Conservation (phyloP, 805 yeast species). For the Ogataea ramenticola region DNA sequence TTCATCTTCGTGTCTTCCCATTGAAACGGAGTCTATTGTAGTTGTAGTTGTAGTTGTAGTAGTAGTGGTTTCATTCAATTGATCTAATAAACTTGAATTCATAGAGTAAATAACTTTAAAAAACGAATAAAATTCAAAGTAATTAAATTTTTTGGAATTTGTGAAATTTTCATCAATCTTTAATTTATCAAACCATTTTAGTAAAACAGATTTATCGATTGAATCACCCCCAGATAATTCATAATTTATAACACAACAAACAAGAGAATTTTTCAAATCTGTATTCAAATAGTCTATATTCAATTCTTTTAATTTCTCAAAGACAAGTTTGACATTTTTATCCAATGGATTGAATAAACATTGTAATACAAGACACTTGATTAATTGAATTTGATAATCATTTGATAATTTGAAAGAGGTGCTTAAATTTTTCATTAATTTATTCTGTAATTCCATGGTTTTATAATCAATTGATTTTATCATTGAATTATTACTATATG, state of each 20-base stretch:
- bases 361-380: constrained; percentile 10
- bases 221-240: too few relatives aligned
- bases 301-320: constrained; percentile 5
- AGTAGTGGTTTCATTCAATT: constrained; percentile 4
- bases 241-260: constrained; percentile 19
- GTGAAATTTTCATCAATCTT: constrained; percentile 19
- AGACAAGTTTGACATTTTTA: constrained; percentile 10
- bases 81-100: constrained; percentile 9
- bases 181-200: constrained; percentile 4
- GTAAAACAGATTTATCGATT: too few relatives aligned
- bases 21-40: not conserved
- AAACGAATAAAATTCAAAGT: constrained; percentile 20
- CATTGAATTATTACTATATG: not conserved
- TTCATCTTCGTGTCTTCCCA: constrained; percentile 4
- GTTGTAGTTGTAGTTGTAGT: not conserved
- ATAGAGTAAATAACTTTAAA: constrained; percentile 15
- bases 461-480: not conserved
- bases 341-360: constrained; percentile 14
- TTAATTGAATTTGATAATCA: constrained; percentile 1
- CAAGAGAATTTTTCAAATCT: constrained; percentile 12
- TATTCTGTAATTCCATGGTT: not conserved
- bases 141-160: constrained; percentile 5
- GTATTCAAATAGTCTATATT: constrained; percentile 2
- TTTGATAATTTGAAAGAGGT: not conserved
- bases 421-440: constrained; percentile 4